These are phyloP conservation scores for Globisporangium camurandrum DNA, from an alignment of 352 stramenopile species.

Conservation along the genomic window DNA sequence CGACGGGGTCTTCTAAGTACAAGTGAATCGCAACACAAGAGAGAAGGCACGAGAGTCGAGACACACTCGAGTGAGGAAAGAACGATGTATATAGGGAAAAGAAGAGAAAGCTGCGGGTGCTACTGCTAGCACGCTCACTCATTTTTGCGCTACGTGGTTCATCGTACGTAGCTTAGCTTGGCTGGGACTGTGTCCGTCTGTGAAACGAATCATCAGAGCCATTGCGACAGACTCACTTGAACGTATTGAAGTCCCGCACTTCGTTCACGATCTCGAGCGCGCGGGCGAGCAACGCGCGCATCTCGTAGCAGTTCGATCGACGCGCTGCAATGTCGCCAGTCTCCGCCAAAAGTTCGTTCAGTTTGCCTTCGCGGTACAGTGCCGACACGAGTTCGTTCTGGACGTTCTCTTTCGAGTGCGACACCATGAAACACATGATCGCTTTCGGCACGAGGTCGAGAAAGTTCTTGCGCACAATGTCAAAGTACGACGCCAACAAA, in stretches of 20 bases:
- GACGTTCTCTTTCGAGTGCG: conserved; percentile 93
- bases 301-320: conserved; percentile 94
- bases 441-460: conserved; percentile 99
- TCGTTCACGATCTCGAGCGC: conserved; percentile 98
- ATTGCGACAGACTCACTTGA: too few relatives aligned
- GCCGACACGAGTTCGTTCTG: conserved; percentile 97
- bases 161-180: too few relatives aligned
- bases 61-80: not conserved
- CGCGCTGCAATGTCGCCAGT: conserved; percentile 92
- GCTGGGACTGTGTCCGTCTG: too few relatives aligned
- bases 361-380: conserved; percentile 95
- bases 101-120: too few relatives aligned
- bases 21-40: too few relatives aligned
- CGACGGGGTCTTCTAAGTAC: conserved; percentile 11
- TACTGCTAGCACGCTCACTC: not conserved
- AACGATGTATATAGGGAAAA: not conserved
- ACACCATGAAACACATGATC: conserved; percentile 99
- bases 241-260: conserved; percentile 97
- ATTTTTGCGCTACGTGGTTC: too few relatives aligned
- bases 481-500: conserved; percentile 95
- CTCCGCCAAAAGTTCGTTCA: conserved; percentile 94
- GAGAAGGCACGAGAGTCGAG: not conserved
- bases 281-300: conserved; percentile 93
- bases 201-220: too few relatives aligned
- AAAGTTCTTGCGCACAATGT: conserved; percentile 99